Base-by-base conservation (phyloP, 495 filamentous ascomycete species). In the Astrothelium macrocarpum region DNA sequence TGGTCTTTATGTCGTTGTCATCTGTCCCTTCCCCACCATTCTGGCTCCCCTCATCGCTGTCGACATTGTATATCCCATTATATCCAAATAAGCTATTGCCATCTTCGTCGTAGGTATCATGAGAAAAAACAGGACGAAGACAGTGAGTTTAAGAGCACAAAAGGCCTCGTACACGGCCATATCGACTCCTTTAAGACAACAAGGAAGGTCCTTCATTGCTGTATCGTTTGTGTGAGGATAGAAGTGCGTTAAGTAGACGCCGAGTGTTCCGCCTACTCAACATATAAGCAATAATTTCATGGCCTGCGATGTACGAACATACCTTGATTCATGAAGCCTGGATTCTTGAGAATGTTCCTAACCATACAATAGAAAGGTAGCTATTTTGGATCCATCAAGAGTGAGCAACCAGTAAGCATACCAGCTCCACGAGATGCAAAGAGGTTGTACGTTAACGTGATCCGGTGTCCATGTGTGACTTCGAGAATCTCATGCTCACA, bases 381-480 rank as follows among this genome's bases (percentile, higher is more conserved):
- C 32, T 65, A 31, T 23, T 18, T 18, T 7, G 63, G 42, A 9
- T 62, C n/a, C 20, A 68, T 63, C 10, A 18, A 18, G 10, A 29
- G 16, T 20, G 49, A 31, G 12, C 18, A 2, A 9, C 23, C 53
- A 12, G 34, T 23, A 23, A 65, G 59, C n/a, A 32, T 18, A 20
- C 70, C 70, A 4, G 65, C 36, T 7, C 71, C 67, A 23, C 4
- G 53, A 1, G 67, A 26, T 25, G 74, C 63, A 60, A 79, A 84
- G 10, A 87, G 72, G 62, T 86, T 84, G 74, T 85, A 86, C 0
- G 82, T 86, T 25, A 86, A 67, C 0, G 81, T 86, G 29, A 86
- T 64, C 0, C 81, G 75, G 59, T 86, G 75, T 0, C 82, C 83
- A 7, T 68, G 63, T 0, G 73, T 81, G 46, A 86, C 75, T n/a